Evolutionary conservation across 2,329 filamentous ascomycete species (phyloP), one percentile per base, ranked within the genome.

Genomic region (Colletotrichum australisinense): DNA sequence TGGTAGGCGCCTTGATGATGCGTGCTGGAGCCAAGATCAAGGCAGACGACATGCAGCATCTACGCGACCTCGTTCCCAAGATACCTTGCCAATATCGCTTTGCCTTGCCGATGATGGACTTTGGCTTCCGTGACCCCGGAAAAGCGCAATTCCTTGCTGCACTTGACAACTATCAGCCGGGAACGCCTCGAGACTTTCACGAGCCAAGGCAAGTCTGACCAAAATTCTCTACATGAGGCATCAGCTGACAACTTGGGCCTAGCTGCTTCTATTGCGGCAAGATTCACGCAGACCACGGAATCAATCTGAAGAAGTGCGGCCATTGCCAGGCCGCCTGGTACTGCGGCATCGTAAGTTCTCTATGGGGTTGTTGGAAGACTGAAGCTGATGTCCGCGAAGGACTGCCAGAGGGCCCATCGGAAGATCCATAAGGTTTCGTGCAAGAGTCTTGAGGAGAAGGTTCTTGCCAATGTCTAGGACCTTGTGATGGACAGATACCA

Each of bases 241-340:
- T 7, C 24, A 26, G 6, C 38, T 49, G 1, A 49, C 7, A 16
- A 7, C 12, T 28, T 16, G 42, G 19, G 8, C 28, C 12, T 28
- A 78, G 78, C 66, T 79, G 77, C 72, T 79, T 74, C 52, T 22
- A 69, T 5, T 78, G 77, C 59, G 76, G 78, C 7, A 78, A 77
- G 63, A 69, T 75, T 19, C 6, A 63, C 22, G 65, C 11, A 7
- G 76, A 77, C 26, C 66, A 46, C 19, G 69, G 73, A 24, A 72
- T 72, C 55, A 28, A n/a, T 4, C 67, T 57, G 1, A 52, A 35
- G 28, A 60, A 63, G 19, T 78, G 76, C 19, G 49, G 66, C 4
- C 38, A 53, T 22, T 78, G 76, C 63, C 56, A 76, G 9, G 8
- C 7, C 2, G 74, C 69, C 4, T 77, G 71, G 70, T 77, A 74